These are phyloP conservation scores for Aspergillus sp. DNA, from an alignment of 2,329 filamentous ascomycete genomes.

Conservation along the genomic window DNA sequence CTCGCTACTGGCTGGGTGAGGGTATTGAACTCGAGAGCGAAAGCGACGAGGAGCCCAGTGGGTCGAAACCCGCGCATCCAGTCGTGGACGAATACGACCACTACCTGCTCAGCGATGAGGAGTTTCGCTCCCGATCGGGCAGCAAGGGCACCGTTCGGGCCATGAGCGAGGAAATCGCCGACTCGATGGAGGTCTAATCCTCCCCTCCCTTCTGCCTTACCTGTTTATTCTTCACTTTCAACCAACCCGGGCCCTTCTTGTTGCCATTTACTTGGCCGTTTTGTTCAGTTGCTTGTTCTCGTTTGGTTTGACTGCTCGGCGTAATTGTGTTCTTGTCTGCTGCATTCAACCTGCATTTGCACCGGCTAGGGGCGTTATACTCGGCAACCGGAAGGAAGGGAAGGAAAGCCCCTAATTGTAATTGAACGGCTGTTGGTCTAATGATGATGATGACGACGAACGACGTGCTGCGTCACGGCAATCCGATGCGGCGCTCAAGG, in stretches of 20 bases:
- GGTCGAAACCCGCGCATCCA: slow-evolving; percentile 19
- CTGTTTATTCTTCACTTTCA: slow-evolving; percentile 7
- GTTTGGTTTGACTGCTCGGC: slow-evolving; percentile 2
- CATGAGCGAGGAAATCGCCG: slow-evolving; percentile 56
- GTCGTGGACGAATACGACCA: slow-evolving; percentile 44
- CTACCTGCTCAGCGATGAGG: slow-evolving; percentile 49
- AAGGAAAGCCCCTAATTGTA: slow-evolving; percentile 14
- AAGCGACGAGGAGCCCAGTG: slow-evolving; percentile 38
- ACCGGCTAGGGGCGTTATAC: slow-evolving; percentile 23
- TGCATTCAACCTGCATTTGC: slow-evolving; percentile 30
- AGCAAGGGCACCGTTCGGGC: slow-evolving; percentile 51
- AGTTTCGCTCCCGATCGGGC: slow-evolving; percentile 38
- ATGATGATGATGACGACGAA: slow-evolving; percentile 12
- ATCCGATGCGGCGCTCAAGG: slow-evolving; percentile 3
- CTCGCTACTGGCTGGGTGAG: slow-evolving; percentile 80
- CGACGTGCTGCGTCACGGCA: slow-evolving; percentile 6
- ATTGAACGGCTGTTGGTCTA: slow-evolving; percentile 10
- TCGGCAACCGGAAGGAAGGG: slow-evolving; percentile 13
- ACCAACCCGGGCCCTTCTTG: slow-evolving; percentile 1
- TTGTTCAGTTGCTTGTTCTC: background rate
- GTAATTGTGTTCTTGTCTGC: slow-evolving; percentile 11
- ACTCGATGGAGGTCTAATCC: slow-evolving; percentile 54
- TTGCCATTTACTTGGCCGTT: slow-evolving; percentile 6
- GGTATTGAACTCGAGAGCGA: slow-evolving; percentile 46
- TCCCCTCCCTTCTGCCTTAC: slow-evolving; percentile 13